phyloP scores from a whole-genome alignment of 1,284 basidiomycete genomes.

The Sutorius eximius region DNA sequence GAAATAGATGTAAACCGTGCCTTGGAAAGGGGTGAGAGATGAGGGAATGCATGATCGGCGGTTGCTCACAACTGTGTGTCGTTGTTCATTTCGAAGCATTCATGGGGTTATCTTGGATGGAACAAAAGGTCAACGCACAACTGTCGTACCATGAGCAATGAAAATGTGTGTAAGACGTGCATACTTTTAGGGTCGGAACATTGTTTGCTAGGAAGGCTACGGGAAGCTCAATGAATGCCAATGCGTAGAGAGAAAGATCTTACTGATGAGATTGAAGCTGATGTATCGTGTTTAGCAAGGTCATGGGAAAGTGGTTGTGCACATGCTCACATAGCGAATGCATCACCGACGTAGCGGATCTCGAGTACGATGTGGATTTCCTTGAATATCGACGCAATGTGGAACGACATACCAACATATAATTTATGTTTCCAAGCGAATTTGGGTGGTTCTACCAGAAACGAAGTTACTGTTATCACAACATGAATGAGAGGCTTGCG shows the following conservation, averaged over 20 bases:
- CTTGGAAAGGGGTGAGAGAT: slow-evolving; percentile 3
- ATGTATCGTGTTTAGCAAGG: not conserved
- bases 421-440: slow-evolving; percentile 14
- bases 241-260: not conserved
- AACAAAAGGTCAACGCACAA: slow-evolving; percentile 10
- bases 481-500: not conserved
- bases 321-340: slow-evolving; percentile 18
- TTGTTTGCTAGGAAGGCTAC: slow-evolving; percentile 18
- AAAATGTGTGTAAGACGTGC: not conserved
- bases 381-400: not conserved
- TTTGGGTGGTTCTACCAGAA: not conserved
- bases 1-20: slow-evolving; percentile 5
- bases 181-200: slow-evolving; percentile 12
- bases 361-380: not conserved
- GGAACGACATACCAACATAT: slow-evolving; percentile 12
- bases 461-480: not conserved
- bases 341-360: slow-evolving; percentile 27
- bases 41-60: not conserved
- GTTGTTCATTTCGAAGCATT: not conserved
- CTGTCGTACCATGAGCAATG: slow-evolving; percentile 7
- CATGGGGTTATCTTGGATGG: not conserved
- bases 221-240: not conserved
- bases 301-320: not conserved
- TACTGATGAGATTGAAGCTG: slow-evolving; percentile 22
- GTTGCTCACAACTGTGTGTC: slow-evolving; percentile 8